Evolutionary conservation across 352 stramenopile species (phyloP).

Genomic region (Phytophthora uliginosa): DNA sequence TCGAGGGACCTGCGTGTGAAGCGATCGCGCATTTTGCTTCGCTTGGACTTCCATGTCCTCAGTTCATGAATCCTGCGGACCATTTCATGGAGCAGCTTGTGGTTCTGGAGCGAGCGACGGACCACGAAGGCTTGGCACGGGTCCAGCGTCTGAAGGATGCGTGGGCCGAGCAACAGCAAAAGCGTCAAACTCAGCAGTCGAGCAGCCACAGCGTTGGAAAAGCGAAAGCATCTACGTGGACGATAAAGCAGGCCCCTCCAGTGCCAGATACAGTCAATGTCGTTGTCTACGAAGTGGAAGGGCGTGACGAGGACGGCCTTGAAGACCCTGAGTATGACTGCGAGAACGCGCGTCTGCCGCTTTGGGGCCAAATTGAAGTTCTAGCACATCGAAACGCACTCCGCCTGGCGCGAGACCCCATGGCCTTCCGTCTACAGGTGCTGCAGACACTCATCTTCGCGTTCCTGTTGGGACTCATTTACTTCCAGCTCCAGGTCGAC

Average conservation of each 20-base stretch:
- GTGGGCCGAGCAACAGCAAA: slow-evolving; percentile 29
- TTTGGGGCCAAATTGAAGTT: slow-evolving; percentile 44
- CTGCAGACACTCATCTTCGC: slow-evolving; percentile 47
- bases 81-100: slow-evolving; percentile 65
- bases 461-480: slow-evolving; percentile 51
- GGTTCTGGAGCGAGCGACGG: slow-evolving; percentile 44
- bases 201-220: slow-evolving; percentile 1
- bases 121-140: slow-evolving; percentile 36
- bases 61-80: slow-evolving; percentile 56
- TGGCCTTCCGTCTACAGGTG: slow-evolving; percentile 39
- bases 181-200: slow-evolving; percentile 1
- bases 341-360: slow-evolving; percentile 17
- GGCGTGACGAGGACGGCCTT: slow-evolving; percentile 9
- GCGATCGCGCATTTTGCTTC: slow-evolving; percentile 47
- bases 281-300: slow-evolving; percentile 39
- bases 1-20: slow-evolving; percentile 40
- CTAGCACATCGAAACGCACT: slow-evolving; percentile 47
- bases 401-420: slow-evolving; percentile 39
- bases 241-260: neutral
- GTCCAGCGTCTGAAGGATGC: slow-evolving; percentile 40
- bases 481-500: slow-evolving; percentile 50
- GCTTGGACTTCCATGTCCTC: slow-evolving; percentile 42
- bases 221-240: slow-evolving; percentile 1
- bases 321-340: slow-evolving; percentile 8
- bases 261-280: slow-evolving; percentile 20